Conservation (phyloP, 2,329 filamentous ascomycete species). For the Penicillium sp. region DNA sequence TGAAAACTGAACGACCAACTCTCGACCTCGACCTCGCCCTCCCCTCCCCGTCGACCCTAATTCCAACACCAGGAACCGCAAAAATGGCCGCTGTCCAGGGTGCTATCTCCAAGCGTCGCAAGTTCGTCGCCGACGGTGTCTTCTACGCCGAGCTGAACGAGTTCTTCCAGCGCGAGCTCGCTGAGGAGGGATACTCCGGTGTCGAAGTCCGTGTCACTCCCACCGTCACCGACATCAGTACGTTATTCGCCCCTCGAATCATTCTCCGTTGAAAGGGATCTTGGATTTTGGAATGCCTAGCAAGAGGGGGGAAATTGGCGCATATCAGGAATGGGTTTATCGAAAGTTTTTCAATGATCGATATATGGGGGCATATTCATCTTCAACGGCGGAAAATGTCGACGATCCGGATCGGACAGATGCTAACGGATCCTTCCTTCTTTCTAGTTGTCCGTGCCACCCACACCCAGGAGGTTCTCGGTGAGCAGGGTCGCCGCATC, state of each 20-base stretch:
- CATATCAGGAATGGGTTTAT: conserved; percentile 1
- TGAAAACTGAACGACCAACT: conserved; percentile 38
- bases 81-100: conserved; percentile 57
- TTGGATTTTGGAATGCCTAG: conserved; percentile 13
- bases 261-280: conserved; percentile 21
- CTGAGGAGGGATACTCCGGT: conserved; percentile 99
- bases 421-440: conserved; percentile 39
- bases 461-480: conserved; percentile 99
- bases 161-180: conserved; percentile 99
- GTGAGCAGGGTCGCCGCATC: conserved; percentile 99
- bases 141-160: conserved; percentile 99
- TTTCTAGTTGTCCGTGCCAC: conserved; percentile 88
- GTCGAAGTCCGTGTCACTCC: conserved; percentile 99
- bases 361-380: too few species aligned
- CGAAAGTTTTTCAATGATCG: neutral
- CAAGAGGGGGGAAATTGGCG: conserved; percentile 12
- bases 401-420: conserved; percentile 14
- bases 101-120: conserved; percentile 57
- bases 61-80: conserved; percentile 43
- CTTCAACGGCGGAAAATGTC: too few species aligned
- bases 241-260: conserved; percentile 35
- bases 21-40: conserved; percentile 39
- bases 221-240: conserved; percentile 98
- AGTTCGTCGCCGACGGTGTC: conserved; percentile 97
- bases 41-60: conserved; percentile 39